phyloP scores from a whole-genome alignment of 1,284 basidiomycete genomes.

The Sporisorium exsertum region DNA sequence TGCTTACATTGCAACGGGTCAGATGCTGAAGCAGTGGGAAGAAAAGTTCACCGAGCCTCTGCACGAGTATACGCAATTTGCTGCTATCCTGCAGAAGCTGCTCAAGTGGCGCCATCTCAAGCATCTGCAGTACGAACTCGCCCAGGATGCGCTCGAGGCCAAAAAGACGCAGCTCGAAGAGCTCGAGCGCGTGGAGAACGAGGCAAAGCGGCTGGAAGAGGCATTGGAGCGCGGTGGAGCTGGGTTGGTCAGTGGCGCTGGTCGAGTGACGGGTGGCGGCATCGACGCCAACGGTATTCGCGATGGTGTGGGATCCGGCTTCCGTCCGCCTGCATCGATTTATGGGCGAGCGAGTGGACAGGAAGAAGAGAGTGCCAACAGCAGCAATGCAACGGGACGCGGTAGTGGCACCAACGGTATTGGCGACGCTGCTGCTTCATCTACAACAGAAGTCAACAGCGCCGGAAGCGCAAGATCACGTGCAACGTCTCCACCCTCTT shows the following conservation, averaged over 20 bases:
- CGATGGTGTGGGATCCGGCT: constrained; percentile 42
- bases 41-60: constrained; percentile 94
- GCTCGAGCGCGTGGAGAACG: constrained; percentile 89
- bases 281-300: constrained; percentile 51
- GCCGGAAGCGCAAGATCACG: constrained; percentile 16
- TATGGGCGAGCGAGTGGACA: constrained; percentile 42
- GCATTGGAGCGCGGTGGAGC: constrained; percentile 75
- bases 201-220: constrained; percentile 87
- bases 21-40: constrained; percentile 71
- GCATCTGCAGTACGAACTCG: constrained; percentile 97
- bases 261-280: constrained; percentile 25
- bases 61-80: constrained; percentile 95
- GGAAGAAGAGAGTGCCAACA: constrained; percentile 7
- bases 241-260: constrained; percentile 35
- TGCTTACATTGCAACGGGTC: constrained; percentile 87
- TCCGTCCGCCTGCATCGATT: constrained; percentile 28
- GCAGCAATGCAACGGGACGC: neutral
- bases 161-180: constrained; percentile 90
- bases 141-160: constrained; percentile 86
- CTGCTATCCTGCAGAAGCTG: constrained; percentile 90
- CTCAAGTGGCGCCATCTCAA: constrained; percentile 96
- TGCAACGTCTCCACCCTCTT: constrained; percentile 29
- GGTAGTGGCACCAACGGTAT: neutral
- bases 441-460: constrained; percentile 1
- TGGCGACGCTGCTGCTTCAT: neutral